These are phyloP conservation scores for Thymus mandschuricus DNA, from an alignment of 257 asterid species.

Conservation along the genomic window DNA sequence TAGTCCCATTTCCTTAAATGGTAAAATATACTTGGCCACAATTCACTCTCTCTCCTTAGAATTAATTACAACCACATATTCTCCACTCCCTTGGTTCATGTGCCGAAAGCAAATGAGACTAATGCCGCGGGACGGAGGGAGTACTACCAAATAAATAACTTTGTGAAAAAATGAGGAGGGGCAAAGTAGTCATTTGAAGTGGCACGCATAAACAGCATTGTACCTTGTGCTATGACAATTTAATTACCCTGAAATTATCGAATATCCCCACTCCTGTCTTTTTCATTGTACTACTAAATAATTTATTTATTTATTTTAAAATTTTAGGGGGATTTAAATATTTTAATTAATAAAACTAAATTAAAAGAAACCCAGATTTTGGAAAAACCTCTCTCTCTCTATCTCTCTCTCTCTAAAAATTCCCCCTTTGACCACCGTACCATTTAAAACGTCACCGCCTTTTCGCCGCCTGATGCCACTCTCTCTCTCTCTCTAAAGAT, in stretches of 20 bases:
- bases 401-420: constrained; percentile 25
- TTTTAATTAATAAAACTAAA: too few species aligned
- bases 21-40: too few species aligned
- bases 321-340: too few species aligned
- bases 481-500: constrained; percentile 6
- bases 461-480: constrained; percentile 47
- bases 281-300: not conserved
- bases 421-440: constrained; percentile 57
- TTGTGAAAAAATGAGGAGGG: not conserved
- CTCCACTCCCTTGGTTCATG: too few species aligned
- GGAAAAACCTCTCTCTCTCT: not conserved
- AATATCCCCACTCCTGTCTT: constrained; percentile 34
- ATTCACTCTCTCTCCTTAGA: too few species aligned
- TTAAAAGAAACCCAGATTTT: constrained; percentile 27
- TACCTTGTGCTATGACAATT: constrained; percentile 21
- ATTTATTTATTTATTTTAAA: too few species aligned
- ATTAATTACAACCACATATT: too few species aligned
- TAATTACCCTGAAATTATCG: constrained; percentile 28
- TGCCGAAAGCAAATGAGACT: too few species aligned
- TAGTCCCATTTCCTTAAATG: too few species aligned
- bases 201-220: constrained; percentile 2
- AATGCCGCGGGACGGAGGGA: too few species aligned
- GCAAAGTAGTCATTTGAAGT: constrained; percentile 18
- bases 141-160: too few species aligned
- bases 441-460: constrained; percentile 48